phyloP scores from a whole-genome alignment of 371 early-diverging fungal species.

The Lichtheimia hyalospora region DNA sequence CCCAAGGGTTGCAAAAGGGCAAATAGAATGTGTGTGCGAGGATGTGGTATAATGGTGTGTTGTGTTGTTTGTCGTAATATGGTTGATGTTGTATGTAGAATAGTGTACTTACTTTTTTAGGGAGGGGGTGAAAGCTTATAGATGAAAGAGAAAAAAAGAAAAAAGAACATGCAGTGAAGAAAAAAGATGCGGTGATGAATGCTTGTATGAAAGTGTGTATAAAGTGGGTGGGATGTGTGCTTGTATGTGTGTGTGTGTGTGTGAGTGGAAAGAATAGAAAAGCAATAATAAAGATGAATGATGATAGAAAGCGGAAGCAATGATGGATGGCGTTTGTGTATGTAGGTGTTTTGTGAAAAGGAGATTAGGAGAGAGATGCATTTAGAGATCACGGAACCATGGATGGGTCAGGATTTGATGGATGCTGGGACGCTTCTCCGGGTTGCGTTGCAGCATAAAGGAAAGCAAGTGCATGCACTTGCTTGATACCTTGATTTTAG shows the following conservation, averaged over 20 bases:
- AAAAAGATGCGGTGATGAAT: constrained; percentile 1
- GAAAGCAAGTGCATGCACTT: constrained; percentile 63
- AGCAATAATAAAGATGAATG: background rate
- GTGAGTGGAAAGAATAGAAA: background rate
- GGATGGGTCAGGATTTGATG: constrained; percentile 64
- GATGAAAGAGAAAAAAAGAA: background rate
- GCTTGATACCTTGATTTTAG: constrained; percentile 42
- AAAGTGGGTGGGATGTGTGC: background rate
- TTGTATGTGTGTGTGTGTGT: background rate
- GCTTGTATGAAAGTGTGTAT: background rate
- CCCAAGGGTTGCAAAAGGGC: constrained; percentile 1
- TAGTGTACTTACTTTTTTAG: constrained; percentile 17
- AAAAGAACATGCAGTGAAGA: constrained; percentile 7
- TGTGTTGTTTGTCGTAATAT: constrained; percentile 3
- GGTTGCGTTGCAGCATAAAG: constrained; percentile 63
- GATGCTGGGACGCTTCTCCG: constrained; percentile 60
- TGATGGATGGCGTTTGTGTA: background rate
- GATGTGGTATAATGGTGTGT: background rate
- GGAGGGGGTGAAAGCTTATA: constrained; percentile 3
- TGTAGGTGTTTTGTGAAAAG: background rate
- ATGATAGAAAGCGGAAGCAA: background rate
- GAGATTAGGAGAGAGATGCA: background rate
- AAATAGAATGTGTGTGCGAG: background rate
- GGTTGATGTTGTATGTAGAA: background rate
- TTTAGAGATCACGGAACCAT: constrained; percentile 44